Evolutionary conservation across 805 yeast species (phyloP).

Genomic region (Candida sonorensis): DNA sequence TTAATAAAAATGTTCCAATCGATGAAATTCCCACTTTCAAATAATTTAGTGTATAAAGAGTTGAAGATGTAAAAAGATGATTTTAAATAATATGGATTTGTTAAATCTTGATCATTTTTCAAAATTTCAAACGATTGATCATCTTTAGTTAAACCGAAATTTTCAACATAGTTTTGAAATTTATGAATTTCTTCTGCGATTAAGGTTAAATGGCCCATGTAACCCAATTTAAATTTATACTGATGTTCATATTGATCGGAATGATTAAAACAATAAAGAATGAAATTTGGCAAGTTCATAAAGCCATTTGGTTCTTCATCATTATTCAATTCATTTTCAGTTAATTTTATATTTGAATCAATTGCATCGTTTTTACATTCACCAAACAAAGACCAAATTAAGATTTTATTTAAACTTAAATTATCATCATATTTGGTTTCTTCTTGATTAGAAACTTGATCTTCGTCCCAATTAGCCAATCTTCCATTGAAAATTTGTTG

Average conservation of each 20-base stretch:
- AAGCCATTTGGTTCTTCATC: slow-evolving; percentile 24
- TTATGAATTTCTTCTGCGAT: slow-evolving; percentile 56
- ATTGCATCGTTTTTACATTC: slow-evolving; percentile 18
- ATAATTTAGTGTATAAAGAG: slow-evolving; percentile 26
- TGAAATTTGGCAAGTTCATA: slow-evolving; percentile 25
- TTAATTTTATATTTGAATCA: slow-evolving; percentile 4
- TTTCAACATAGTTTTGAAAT: slow-evolving; percentile 33
- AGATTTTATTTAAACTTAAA: slow-evolving; percentile 25
- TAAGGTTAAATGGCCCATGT: slow-evolving; percentile 52
- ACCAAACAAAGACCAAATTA: slow-evolving; percentile 31
- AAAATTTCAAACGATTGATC: slow-evolving; percentile 26
- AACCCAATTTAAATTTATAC: slow-evolving; percentile 44
- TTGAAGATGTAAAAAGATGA: slow-evolving; percentile 27
- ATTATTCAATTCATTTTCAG: slow-evolving; percentile 1
- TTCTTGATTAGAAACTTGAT: slow-evolving; percentile 27
- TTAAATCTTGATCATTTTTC: slow-evolving; percentile 21
- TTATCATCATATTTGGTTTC: slow-evolving; percentile 28
- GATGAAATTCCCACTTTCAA: slow-evolving; percentile 17
- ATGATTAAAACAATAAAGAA: slow-evolving; percentile 22
- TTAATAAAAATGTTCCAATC: slow-evolving; percentile 46
- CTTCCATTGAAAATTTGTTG: slow-evolving; percentile 88
- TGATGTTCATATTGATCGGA: slow-evolving; percentile 26
- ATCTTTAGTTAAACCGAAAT: slow-evolving; percentile 27
- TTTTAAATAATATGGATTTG: slow-evolving; percentile 24
- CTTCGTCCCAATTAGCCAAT: slow-evolving; percentile 31